A percentile compares a stretch with the other conserved stretches of the same genome.
phyloP scores from a whole-genome alignment of 768 basidiomycete genomes.

The Amanita muscaria region DNA sequence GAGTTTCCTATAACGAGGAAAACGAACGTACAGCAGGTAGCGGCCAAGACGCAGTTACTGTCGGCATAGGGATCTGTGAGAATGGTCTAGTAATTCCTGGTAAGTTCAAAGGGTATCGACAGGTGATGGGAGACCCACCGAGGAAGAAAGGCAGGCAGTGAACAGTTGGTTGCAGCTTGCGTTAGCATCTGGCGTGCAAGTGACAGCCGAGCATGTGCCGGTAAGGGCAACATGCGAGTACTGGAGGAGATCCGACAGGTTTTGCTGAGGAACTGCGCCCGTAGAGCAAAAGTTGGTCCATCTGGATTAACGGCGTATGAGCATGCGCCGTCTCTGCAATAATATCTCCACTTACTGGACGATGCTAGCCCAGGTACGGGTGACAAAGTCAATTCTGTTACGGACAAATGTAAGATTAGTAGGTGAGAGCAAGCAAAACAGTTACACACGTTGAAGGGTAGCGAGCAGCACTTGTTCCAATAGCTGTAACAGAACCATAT shows the following conservation, averaged over 20 bases:
- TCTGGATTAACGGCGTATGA: background rate
- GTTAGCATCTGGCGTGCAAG: slow-evolving; percentile 10
- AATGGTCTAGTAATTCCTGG: slow-evolving; percentile 3
- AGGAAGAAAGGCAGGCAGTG: slow-evolving; percentile 3
- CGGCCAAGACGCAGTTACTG: slow-evolving; percentile 9
- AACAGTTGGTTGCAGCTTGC: slow-evolving; percentile 11
- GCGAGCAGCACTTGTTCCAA: slow-evolving; percentile 5
- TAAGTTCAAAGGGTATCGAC: background rate
- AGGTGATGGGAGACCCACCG: background rate
- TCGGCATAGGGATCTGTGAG: slow-evolving; percentile 10
- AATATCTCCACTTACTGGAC: slow-evolving; percentile 5
- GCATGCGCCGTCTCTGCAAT: background rate
- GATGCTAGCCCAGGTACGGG: slow-evolving; percentile 8
- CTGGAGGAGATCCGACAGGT: slow-evolving; percentile 10
- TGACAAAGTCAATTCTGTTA: background rate
- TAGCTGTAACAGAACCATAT: background rate
- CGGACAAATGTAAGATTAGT: background rate
- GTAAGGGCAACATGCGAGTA: slow-evolving; percentile 10
- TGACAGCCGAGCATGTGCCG: slow-evolving; percentile 5
- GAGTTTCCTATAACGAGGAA: too few species aligned
- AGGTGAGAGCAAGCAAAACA: background rate
- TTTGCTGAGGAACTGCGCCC: slow-evolving; percentile 6
- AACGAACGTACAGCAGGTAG: slow-evolving; percentile 8
- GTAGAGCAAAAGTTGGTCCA: slow-evolving; percentile 12
- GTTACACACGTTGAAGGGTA: slow-evolving; percentile 4